These are phyloP conservation scores for Echium plantagineum DNA, from an alignment of 257 asterid genomes.

Conservation along the genomic window DNA sequence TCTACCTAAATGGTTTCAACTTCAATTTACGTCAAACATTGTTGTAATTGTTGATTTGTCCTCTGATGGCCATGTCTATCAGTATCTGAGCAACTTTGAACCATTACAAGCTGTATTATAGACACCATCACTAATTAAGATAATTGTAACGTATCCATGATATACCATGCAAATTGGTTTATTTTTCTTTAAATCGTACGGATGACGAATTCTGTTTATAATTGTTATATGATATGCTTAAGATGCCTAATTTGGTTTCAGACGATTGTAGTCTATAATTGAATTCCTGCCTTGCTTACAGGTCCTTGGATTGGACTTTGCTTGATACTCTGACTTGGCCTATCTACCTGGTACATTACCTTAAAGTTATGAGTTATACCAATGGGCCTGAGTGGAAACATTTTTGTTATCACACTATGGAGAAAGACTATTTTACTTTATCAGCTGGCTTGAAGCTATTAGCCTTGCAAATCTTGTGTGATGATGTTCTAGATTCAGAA, in stretches of 20 bases:
- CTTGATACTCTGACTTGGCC: constrained; percentile 86
- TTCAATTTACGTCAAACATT: neutral
- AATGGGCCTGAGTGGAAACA: constrained; percentile 52
- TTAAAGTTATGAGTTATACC: constrained; percentile 42
- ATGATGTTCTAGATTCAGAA: constrained; percentile 56
- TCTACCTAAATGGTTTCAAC: no score
- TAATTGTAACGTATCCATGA: no score
- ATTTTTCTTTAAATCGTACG: neutral
- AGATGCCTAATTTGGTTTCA: neutral
- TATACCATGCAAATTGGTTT: neutral
- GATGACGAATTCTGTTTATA: neutral
- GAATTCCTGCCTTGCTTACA: constrained; percentile 18
- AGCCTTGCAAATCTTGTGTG: constrained; percentile 69
- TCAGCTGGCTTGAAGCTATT: constrained; percentile 53
- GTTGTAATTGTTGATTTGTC: neutral
- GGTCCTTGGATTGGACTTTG: constrained; percentile 79
- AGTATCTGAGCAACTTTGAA: neutral
- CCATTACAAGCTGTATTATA: neutral
- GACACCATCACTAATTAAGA: no score
- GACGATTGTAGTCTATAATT: neutral
- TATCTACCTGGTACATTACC: constrained; percentile 50
- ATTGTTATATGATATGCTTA: neutral
- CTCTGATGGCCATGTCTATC: neutral
- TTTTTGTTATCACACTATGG: constrained; percentile 48
- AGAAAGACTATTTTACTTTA: constrained; percentile 57